These are phyloP conservation scores for Amylostereum chailletii DNA, from an alignment of 1,284 basidiomycete genomes.

Conservation along the genomic window DNA sequence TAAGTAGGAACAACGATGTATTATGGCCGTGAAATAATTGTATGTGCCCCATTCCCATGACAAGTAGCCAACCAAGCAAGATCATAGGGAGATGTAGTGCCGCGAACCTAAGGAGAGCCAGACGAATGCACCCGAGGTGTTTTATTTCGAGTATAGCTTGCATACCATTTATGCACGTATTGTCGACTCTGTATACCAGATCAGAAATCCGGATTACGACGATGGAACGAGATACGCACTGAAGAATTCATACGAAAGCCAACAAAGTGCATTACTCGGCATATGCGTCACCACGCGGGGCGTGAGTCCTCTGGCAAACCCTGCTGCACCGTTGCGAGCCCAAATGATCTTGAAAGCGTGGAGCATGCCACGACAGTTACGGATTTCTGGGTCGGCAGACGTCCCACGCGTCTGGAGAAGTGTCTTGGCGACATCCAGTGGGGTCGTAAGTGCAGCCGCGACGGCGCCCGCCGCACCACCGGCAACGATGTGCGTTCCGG, in stretches of 20 bases:
- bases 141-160: no score
- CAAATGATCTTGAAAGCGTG: conserved; percentile 90
- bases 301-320: conserved; percentile 82
- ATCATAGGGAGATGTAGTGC: no score
- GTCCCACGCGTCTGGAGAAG: conserved; percentile 91
- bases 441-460: conserved; percentile 93
- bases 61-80: no score
- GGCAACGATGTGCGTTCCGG: conserved; percentile 82
- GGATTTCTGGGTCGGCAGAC: conserved; percentile 75
- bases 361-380: conserved; percentile 76
- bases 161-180: conserved; percentile 35
- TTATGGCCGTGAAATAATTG: no score
- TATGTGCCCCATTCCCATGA: no score
- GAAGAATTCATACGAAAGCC: conserved; percentile 96
- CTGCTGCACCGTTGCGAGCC: conserved; percentile 76
- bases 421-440: conserved; percentile 98
- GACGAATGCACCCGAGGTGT: no score
- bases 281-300: conserved; percentile 93
- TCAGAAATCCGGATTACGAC: conserved; percentile 1
- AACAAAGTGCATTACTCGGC: conserved; percentile 96
- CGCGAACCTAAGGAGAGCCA: no score
- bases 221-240: conserved; percentile 47
- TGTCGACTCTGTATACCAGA: conserved; percentile 44
- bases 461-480: conserved; percentile 92
- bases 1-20: no score